These are phyloP conservation scores for Mycena latifolia DNA, from an alignment of 768 basidiomycete species.

Conservation along the genomic window DNA sequence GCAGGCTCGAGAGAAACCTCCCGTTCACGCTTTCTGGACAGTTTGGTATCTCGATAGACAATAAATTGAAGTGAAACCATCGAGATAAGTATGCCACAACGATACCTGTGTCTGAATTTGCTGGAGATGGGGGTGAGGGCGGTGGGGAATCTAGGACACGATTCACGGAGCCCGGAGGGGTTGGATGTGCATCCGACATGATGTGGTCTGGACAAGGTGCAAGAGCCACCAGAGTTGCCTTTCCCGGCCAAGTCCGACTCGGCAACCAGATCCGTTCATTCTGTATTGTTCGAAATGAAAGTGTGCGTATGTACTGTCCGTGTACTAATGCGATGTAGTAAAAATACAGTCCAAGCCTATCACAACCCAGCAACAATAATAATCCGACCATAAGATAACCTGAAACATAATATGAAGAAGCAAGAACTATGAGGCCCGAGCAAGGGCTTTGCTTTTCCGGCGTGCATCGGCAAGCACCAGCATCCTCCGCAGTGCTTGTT, in stretches of 20 bases:
- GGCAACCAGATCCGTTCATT: slow-evolving; percentile 3
- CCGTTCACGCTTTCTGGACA: slow-evolving; percentile 80
- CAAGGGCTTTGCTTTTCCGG: slow-evolving; percentile 49
- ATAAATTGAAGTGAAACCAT: slow-evolving; percentile 10
- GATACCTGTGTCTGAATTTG: slow-evolving; percentile 56
- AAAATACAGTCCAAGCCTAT: slow-evolving; percentile 19
- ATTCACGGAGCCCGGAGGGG: slow-evolving; percentile 3
- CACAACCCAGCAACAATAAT: slow-evolving; percentile 17
- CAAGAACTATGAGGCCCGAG: slow-evolving; percentile 20
- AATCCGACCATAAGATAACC: slow-evolving; percentile 25
- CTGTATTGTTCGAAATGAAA: too few relatives aligned
- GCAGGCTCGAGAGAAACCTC: slow-evolving; percentile 83
- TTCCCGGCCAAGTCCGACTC: slow-evolving; percentile 20
- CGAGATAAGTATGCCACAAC: slow-evolving; percentile 20
- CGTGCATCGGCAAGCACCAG: slow-evolving; percentile 59
- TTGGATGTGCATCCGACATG: slow-evolving; percentile 18
- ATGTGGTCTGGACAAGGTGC: slow-evolving; percentile 18
- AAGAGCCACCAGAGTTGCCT: slow-evolving; percentile 22
- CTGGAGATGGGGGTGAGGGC: slow-evolving; percentile 60
- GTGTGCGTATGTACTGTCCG: not conserved
- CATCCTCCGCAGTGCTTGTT: slow-evolving; percentile 62
- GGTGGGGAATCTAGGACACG: slow-evolving; percentile 46
- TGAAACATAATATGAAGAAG: not conserved
- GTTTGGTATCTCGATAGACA: slow-evolving; percentile 54
- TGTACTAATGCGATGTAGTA: not conserved